phyloP scores from a whole-genome alignment of 306 rosid species.

The Datisca glomerata region DNA sequence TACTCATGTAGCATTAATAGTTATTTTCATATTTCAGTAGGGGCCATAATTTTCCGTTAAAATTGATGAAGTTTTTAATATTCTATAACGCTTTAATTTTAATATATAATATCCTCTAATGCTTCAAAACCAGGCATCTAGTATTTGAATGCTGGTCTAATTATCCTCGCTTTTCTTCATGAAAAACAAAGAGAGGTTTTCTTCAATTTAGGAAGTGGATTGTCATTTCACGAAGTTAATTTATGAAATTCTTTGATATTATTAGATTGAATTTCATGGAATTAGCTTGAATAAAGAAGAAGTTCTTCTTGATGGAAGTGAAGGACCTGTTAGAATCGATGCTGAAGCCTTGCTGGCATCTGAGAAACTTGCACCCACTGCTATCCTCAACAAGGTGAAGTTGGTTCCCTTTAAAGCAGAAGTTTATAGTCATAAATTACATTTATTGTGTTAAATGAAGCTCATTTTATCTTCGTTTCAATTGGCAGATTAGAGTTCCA shows the following conservation, averaged over 20 bases:
- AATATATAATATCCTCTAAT: no score
- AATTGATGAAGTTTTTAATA: no score
- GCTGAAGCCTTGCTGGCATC: slow-evolving; percentile 68
- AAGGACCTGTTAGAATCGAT: slow-evolving; percentile 77
- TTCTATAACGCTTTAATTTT: no score
- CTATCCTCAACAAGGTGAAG: slow-evolving; percentile 75
- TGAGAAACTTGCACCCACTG: slow-evolving; percentile 81
- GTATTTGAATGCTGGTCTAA: no score
- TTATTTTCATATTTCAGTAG: no score
- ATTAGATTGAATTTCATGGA: slow-evolving; percentile 76
- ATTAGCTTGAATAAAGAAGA: slow-evolving; percentile 55
- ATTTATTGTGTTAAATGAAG: slow-evolving; percentile 5
- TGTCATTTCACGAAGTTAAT: not conserved
- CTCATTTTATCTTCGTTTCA: slow-evolving; percentile 14
- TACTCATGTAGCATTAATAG: no score
- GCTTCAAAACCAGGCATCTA: no score
- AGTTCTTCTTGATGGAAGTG: slow-evolving; percentile 86
- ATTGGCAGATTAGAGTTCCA: slow-evolving; percentile 62
- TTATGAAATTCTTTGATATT: slow-evolving; percentile 12
- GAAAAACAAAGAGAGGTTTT: no score
- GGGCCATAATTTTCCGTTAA: no score
- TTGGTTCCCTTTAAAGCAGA: slow-evolving; percentile 8
- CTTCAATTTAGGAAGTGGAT: no score
- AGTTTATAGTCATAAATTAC: not conserved
- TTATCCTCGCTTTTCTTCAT: no score